A percentile compares a stretch with the other conserved stretches of the same genome.
phyloP scores from a whole-genome alignment of 805 yeast genomes.

The Pichia heedii region DNA sequence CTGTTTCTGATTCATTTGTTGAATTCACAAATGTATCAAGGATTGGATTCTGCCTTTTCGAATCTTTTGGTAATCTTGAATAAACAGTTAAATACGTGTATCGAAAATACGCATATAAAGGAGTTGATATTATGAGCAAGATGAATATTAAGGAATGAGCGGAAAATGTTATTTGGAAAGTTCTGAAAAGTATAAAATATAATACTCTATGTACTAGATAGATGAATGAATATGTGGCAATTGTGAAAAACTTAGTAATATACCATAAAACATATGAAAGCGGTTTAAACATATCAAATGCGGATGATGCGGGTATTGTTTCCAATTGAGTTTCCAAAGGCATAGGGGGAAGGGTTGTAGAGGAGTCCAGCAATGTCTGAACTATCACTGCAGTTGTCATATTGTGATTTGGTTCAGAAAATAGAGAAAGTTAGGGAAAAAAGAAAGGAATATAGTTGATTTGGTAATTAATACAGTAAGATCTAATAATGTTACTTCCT shows the following conservation, averaged over 20 bases:
- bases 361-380: not conserved
- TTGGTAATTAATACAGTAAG: too few species aligned
- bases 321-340: not conserved
- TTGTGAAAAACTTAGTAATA: not conserved
- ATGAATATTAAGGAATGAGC: slow-evolving; percentile 37
- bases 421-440: too few species aligned
- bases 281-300: not conserved
- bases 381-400: too few species aligned
- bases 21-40: slow-evolving; percentile 38
- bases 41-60: slow-evolving; percentile 34
- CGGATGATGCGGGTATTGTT: not conserved
- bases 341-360: not conserved
- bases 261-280: not conserved
- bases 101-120: slow-evolving; percentile 42
- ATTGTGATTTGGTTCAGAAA: too few species aligned
- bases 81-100: slow-evolving; percentile 58
- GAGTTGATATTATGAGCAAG: slow-evolving; percentile 23
- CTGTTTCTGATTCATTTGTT: slow-evolving; percentile 26
- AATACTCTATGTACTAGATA: slow-evolving; percentile 12
- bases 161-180: slow-evolving; percentile 43
- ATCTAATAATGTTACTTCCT: too few species aligned
- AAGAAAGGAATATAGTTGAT: too few species aligned
- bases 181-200: slow-evolving; percentile 30
- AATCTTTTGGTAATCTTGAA: slow-evolving; percentile 43
- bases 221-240: not conserved